Base-by-base conservation (phyloP, 2,329 filamentous ascomycete genomes). In the Fusarium sp. region DNA sequence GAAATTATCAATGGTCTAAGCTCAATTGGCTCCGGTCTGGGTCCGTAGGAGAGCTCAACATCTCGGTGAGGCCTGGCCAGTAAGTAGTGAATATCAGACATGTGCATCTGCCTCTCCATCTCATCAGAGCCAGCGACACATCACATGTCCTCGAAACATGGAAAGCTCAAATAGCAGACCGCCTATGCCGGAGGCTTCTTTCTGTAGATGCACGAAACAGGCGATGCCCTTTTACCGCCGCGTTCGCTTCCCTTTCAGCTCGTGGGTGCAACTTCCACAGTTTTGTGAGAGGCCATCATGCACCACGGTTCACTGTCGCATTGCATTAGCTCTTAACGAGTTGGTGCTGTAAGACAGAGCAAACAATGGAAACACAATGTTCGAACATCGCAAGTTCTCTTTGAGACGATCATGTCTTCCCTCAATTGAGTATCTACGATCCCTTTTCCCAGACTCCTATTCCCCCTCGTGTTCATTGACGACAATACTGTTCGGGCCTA, bases 1-100 rank as follows among this genome's bases (percentile, higher is more conserved):
- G 69, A 77, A 77, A 79, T 78, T 79, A 64, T 70, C 77, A 78
- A 79, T 79, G 70, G 63, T 69, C 72, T 63, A 62, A 69, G 74
- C 75, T 77, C 73, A 71, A 79, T 78, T 79, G 77, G 71, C 71
- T 74, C 71, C 63, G 71, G 59, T 74, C 50, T 45, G 32, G 28
- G 42, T 67, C 70, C 70, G 61, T 66, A 45, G 22, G 38, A 55
- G 36, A 70, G 59, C 59, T 70, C 35, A 39, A 47, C 28, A 48
- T 69, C 59, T 70, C 36, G 60, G 66, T 64, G 61, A 69, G 24
- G 57, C 41, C 42, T 51, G 22, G 30, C 44, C 30, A 35, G 55
- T 58, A n/a, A 28, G 26, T 26, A 30, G 15, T 30, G 20, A 6
- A 18, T 28, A 39, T 35, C 39, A n/a, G 18, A 42, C 57, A 45